Conservation (phyloP, 2,329 filamentous ascomycete genomes). For the Neonectria punicea region DNA sequence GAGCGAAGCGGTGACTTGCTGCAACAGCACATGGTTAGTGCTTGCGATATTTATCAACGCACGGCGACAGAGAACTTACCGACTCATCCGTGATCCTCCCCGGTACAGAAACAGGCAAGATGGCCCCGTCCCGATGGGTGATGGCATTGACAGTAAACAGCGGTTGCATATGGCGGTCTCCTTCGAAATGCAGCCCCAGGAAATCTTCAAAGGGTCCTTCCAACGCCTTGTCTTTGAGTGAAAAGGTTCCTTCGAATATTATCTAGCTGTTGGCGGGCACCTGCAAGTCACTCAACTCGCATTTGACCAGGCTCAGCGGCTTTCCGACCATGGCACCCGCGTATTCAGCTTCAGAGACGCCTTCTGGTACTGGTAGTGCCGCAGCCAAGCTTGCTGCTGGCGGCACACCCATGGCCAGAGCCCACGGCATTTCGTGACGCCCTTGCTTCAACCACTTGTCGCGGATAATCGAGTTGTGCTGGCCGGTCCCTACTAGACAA, state of each 20-base stretch:
- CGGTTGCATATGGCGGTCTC: conserved; percentile 10
- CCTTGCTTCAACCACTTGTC: conserved; percentile 57
- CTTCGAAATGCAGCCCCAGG: conserved; percentile 5
- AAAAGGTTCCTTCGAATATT: conserved; percentile 57
- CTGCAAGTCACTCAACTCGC: conserved; percentile 58
- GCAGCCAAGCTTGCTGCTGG: conserved; percentile 4
- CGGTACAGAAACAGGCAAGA: conserved; percentile 26
- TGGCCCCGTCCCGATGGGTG: conserved; percentile 29
- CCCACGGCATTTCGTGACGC: conserved; percentile 22
- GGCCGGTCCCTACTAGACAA: conserved; percentile 54
- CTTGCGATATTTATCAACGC: no score
- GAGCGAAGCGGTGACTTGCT: no score
- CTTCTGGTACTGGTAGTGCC: conserved; percentile 32
- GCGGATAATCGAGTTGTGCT: conserved; percentile 53
- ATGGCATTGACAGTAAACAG: conserved; percentile 28
- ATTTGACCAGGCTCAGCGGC: conserved; percentile 60
- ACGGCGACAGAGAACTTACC: no score
- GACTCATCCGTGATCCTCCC: conserved; percentile 20
- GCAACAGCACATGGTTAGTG: no score
- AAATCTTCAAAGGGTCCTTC: conserved; percentile 10
- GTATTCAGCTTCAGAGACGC: conserved; percentile 58
- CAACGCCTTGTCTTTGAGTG: conserved; percentile 47
- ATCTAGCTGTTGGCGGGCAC: conserved; percentile 63
- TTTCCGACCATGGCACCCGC: conserved; percentile 57
- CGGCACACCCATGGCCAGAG: conserved; percentile 2